A percentile compares a stretch with the other conserved stretches of the same genome.
phyloP scores from a whole-genome alignment of 805 yeast species.

The Candida pseudofarinosa region DNA sequence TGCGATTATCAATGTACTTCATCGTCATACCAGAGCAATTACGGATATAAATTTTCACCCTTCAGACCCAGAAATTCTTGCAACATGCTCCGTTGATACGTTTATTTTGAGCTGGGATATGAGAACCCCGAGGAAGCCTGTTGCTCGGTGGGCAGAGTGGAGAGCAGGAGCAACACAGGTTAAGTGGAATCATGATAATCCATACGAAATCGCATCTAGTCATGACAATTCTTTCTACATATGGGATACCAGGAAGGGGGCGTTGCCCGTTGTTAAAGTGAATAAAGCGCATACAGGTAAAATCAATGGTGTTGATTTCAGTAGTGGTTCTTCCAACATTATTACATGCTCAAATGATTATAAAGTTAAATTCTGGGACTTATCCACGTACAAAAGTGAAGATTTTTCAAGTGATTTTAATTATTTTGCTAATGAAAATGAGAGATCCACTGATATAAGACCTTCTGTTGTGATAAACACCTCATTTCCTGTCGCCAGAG shows the following conservation, averaged over 20 bases:
- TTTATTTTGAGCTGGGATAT: conserved; percentile 88
- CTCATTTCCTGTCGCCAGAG: conserved; percentile 84
- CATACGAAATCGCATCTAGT: conserved; percentile 75
- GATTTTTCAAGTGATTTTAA: conserved; percentile 12
- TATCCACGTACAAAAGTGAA: conserved; percentile 23
- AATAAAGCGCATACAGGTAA: conserved; percentile 73
- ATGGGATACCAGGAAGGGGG: conserved; percentile 88
- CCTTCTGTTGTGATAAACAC: conserved; percentile 63
- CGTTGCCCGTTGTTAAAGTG: conserved; percentile 63
- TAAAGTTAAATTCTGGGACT: conserved; percentile 78
- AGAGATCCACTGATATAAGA: conserved; percentile 8
- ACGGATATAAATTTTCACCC: conserved; percentile 95
- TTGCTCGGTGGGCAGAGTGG: conserved; percentile 86
- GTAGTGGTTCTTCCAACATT: conserved; percentile 53
- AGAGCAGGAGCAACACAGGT: conserved; percentile 92
- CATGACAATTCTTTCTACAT: conserved; percentile 77
- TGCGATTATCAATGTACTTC: conserved; percentile 84
- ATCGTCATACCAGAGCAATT: conserved; percentile 88
- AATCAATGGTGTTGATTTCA: conserved; percentile 86
- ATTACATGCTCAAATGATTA: conserved; percentile 86
- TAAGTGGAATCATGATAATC: conserved; percentile 81
- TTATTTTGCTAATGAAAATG: conserved; percentile 14
- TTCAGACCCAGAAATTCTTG: conserved; percentile 75
- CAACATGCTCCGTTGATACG: conserved; percentile 92
- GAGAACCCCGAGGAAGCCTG: conserved; percentile 72